A percentile compares a stretch with the other conserved stretches of the same genome.
phyloP scores from a whole-genome alignment of 176 grass and related monocot genomes.

The Neostapfia colusana region DNA sequence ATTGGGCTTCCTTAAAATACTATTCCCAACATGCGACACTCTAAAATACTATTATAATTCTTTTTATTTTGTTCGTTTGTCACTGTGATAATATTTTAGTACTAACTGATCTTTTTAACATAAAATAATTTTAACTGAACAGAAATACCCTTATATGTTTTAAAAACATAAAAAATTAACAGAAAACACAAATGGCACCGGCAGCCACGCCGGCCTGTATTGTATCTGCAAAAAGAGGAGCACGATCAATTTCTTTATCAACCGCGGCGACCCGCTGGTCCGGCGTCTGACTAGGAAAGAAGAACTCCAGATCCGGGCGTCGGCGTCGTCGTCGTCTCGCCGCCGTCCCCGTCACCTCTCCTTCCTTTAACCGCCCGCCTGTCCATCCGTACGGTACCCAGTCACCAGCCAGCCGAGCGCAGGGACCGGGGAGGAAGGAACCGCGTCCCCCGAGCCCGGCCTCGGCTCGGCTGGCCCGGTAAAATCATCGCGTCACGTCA shows the following conservation, averaged over 20 bases:
- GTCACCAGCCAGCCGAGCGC: background rate
- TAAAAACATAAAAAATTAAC: no score
- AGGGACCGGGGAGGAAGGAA: background rate
- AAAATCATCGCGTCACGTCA: background rate
- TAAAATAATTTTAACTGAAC: no score
- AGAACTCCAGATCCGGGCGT: background rate
- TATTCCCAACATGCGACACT: no score
- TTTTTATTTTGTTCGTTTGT: no score
- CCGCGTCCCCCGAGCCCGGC: background rate
- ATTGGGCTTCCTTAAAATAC: no score
- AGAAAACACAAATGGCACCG: constrained; percentile 47
- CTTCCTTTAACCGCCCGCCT: background rate
- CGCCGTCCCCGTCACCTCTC: background rate
- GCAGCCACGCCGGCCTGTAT: background rate
- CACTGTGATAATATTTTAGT: no score
- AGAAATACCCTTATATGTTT: no score
- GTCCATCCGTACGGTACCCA: no score
- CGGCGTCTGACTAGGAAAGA: background rate
- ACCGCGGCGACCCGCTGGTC: background rate
- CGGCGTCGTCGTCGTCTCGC: background rate
- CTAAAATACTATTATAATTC: no score
- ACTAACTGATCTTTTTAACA: no score
- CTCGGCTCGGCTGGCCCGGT: background rate
- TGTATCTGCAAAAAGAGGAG: background rate
- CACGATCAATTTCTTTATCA: background rate